phyloP scores from a whole-genome alignment of 2,329 filamentous ascomycete genomes.

The Colletotrichum eleusines region DNA sequence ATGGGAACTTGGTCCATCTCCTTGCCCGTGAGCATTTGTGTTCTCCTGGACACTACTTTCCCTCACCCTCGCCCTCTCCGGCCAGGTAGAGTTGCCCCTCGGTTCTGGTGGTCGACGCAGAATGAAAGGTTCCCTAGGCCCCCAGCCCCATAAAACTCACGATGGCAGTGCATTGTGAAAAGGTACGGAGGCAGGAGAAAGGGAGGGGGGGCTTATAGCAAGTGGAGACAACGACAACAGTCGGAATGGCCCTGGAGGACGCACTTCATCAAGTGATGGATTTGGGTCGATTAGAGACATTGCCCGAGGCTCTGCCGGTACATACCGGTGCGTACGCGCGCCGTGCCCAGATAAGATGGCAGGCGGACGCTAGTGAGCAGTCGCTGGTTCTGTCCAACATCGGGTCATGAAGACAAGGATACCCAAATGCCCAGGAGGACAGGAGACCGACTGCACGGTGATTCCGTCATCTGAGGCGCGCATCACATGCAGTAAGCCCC shows the following conservation, averaged over 20 bases:
- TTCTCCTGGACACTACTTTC: neutral
- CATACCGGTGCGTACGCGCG: slow-evolving; percentile 12
- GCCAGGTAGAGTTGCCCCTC: slow-evolving; percentile 11
- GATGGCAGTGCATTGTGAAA: slow-evolving; percentile 33
- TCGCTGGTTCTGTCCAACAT: slow-evolving; percentile 8
- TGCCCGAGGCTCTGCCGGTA: slow-evolving; percentile 33
- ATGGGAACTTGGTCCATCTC: too few relatives aligned
- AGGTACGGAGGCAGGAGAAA: slow-evolving; percentile 18
- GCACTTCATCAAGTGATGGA: slow-evolving; percentile 27
- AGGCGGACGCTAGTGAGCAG: slow-evolving; percentile 6
- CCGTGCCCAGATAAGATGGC: slow-evolving; percentile 1
- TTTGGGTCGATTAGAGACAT: slow-evolving; percentile 4
- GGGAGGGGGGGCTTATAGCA: slow-evolving; percentile 1
- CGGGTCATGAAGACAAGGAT: slow-evolving; percentile 1
- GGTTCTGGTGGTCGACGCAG: slow-evolving; percentile 2
- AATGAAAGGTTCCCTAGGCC: slow-evolving; percentile 23
- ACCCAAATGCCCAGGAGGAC: neutral
- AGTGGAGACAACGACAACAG: neutral
- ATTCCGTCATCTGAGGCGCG: neutral
- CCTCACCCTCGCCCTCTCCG: neutral
- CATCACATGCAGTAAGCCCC: neutral
- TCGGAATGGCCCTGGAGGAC: slow-evolving; percentile 9
- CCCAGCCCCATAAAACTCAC: slow-evolving; percentile 28
- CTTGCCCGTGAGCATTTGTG: neutral
- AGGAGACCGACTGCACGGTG: slow-evolving; percentile 1